These are phyloP conservation scores for Choanephora cucurbitarum DNA, from an alignment of 371 early-diverging fungal species.

Conservation along the genomic window DNA sequence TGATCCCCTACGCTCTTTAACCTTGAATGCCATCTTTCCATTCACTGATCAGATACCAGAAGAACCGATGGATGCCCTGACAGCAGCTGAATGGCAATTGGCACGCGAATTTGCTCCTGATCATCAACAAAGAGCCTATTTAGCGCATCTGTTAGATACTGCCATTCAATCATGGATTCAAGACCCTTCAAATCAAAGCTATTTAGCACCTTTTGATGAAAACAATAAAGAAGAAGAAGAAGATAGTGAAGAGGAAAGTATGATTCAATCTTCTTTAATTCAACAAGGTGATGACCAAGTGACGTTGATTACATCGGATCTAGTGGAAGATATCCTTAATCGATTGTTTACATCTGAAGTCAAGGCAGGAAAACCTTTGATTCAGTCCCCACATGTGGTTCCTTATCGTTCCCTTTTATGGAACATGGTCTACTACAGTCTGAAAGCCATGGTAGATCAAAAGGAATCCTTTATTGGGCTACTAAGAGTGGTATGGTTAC, in stretches of 20 bases:
- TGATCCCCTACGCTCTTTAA: conserved; percentile 68
- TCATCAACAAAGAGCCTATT: conserved; percentile 56
- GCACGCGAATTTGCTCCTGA: conserved; percentile 57
- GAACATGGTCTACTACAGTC: conserved; percentile 59
- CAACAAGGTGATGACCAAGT: conserved; percentile 14
- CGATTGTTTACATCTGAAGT: conserved; percentile 20
- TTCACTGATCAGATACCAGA: conserved; percentile 54
- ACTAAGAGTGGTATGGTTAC: conserved; percentile 65
- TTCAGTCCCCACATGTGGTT: conserved; percentile 33
- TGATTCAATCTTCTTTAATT: too few relatives aligned
- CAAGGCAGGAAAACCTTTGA: not conserved
- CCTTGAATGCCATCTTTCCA: conserved; percentile 67
- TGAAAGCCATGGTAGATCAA: conserved; percentile 51
- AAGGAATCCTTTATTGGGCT: conserved; percentile 54
- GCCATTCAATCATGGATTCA: conserved; percentile 63
- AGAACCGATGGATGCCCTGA: conserved; percentile 63
- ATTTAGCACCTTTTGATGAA: conserved; percentile 40
- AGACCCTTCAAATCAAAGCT: conserved; percentile 48
- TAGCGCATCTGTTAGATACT: conserved; percentile 62
- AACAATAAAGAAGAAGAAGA: conserved; percentile 15
- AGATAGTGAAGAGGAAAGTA: too few relatives aligned
- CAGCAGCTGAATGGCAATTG: conserved; percentile 64
- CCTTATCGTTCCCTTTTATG: conserved; percentile 72
- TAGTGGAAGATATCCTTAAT: conserved; percentile 28
- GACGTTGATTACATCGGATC: conserved; percentile 26